Evolutionary conservation across 257 asterid species (phyloP).

Genomic region (Solanum sejunctum): DNA sequence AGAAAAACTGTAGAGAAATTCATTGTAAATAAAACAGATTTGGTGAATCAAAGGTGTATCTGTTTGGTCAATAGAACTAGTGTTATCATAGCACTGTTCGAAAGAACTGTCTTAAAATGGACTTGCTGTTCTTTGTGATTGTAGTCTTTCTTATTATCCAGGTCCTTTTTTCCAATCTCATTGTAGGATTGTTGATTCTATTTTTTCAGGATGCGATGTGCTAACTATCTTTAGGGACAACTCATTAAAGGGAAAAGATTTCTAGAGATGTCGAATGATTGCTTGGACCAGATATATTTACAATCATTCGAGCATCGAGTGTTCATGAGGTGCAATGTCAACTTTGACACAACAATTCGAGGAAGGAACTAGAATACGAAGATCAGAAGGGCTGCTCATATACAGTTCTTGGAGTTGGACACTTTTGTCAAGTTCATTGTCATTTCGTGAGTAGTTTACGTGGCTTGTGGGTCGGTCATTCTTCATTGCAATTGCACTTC

Average conservation of each 20-base stretch:
- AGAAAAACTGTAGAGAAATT: neutral
- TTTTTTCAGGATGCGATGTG: conserved; percentile 81
- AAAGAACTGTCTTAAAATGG: neutral
- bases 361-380: too few species aligned
- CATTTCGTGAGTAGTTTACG: conserved; percentile 67
- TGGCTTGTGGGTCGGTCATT: conserved; percentile 3
- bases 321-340: too few species aligned
- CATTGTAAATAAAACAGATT: neutral
- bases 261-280: too few species aligned
- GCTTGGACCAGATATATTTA: too few species aligned
- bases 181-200: neutral
- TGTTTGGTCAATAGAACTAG: neutral
- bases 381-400: conserved; percentile 17
- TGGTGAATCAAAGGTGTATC: neutral
- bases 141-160: neutral
- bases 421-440: conserved; percentile 77
- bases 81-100: neutral
- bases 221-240: conserved; percentile 3
- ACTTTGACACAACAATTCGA: too few species aligned
- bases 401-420: conserved; percentile 85
- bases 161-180: neutral
- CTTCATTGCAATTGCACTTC: neutral
- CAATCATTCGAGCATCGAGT: too few species aligned
- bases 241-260: too few species aligned
- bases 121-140: neutral